These are phyloP conservation scores for Cucurbitaria berberidis DNA, from an alignment of 2,329 filamentous ascomycete genomes.

Conservation along the genomic window DNA sequence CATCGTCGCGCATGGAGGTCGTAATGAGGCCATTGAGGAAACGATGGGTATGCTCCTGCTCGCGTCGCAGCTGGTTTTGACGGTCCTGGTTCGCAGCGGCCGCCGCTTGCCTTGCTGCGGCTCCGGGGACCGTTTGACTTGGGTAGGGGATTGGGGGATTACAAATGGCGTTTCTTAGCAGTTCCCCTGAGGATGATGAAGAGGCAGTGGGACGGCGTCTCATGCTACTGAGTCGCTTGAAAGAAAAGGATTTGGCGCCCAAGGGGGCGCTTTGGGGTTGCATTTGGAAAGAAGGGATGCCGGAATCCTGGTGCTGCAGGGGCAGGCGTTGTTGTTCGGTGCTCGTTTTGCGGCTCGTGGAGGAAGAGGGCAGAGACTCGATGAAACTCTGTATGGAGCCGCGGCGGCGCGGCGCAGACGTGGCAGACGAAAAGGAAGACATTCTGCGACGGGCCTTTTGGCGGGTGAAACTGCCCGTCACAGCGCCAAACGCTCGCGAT, in stretches of 20 bases:
- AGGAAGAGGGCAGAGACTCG: slow-evolving; percentile 27
- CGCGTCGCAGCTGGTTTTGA: slow-evolving; percentile 32
- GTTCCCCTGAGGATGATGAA: slow-evolving; percentile 33
- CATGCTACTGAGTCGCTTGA: slow-evolving; percentile 41
- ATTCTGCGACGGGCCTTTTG: slow-evolving; percentile 44
- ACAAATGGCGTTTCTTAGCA: slow-evolving; percentile 13
- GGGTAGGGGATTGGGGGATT: slow-evolving; percentile 28
- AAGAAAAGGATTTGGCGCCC: slow-evolving; percentile 30
- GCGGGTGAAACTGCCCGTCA: slow-evolving; percentile 38
- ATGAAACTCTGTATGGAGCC: slow-evolving; percentile 38
- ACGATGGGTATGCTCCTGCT: slow-evolving; percentile 42
- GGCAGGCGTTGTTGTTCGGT: slow-evolving; percentile 30
- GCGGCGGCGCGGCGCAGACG: slow-evolving; percentile 30
- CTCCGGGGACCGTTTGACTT: slow-evolving; percentile 24
- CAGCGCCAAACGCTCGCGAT: slow-evolving; percentile 37
- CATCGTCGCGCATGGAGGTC: slow-evolving; percentile 23
- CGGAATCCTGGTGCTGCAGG: slow-evolving; percentile 45
- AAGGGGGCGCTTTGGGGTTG: slow-evolving; percentile 12
- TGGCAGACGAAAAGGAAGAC: slow-evolving; percentile 39
- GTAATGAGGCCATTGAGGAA: slow-evolving; percentile 38
- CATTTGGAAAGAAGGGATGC: slow-evolving; percentile 27
- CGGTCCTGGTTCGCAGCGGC: slow-evolving; percentile 46
- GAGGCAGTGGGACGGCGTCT: slow-evolving; percentile 40
- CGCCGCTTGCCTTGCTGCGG: slow-evolving; percentile 44
- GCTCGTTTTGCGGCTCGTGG: slow-evolving; percentile 25